These are phyloP conservation scores for Rhodotorula kratochvilovae DNA, from an alignment of 768 basidiomycete genomes.

Conservation along the genomic window DNA sequence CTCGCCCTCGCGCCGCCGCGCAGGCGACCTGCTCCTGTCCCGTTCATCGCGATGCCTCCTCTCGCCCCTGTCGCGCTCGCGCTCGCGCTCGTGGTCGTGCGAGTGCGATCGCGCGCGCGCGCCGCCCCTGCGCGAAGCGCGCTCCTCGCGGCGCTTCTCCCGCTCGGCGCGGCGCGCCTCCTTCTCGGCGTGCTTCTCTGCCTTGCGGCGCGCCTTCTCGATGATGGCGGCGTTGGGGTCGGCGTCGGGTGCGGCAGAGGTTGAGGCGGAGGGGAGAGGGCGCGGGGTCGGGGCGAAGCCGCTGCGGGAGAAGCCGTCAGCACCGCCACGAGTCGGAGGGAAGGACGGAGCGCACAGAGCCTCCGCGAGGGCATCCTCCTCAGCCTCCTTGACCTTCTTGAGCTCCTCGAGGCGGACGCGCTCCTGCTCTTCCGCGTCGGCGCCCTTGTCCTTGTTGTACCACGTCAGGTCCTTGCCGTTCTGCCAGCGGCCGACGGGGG, in stretches of 20 bases:
- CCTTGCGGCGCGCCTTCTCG: slow-evolving; percentile 45
- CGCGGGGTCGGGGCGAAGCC: slow-evolving; percentile 59
- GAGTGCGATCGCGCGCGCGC: not conserved
- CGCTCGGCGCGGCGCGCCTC: slow-evolving; percentile 7
- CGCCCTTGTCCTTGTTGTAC: slow-evolving; percentile 56
- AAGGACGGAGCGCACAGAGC: slow-evolving; percentile 57
- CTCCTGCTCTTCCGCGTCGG: slow-evolving; percentile 47
- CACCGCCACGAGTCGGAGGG: not conserved
- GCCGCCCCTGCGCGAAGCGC: not conserved
- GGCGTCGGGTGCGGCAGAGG: not conserved
- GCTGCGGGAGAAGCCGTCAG: slow-evolving; percentile 48
- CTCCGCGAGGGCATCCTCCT: slow-evolving; percentile 77
- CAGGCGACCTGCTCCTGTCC: not conserved
- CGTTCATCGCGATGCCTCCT: not conserved
- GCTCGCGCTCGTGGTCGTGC: not conserved
- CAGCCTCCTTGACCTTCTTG: slow-evolving; percentile 72
- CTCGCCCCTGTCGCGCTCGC: not conserved
- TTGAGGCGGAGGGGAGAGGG: slow-evolving; percentile 10
- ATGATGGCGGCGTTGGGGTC: slow-evolving; percentile 40
- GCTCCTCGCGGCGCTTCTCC: slow-evolving; percentile 46
- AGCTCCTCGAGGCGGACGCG: slow-evolving; percentile 64
- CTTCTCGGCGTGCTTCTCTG: slow-evolving; percentile 35
- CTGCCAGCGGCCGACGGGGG: slow-evolving; percentile 64
- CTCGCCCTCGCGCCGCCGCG: too few species aligned
- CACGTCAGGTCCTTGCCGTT: slow-evolving; percentile 96